Evolutionary conservation across 257 asterid species (phyloP).

Genomic region (Fraxinus americana): DNA sequence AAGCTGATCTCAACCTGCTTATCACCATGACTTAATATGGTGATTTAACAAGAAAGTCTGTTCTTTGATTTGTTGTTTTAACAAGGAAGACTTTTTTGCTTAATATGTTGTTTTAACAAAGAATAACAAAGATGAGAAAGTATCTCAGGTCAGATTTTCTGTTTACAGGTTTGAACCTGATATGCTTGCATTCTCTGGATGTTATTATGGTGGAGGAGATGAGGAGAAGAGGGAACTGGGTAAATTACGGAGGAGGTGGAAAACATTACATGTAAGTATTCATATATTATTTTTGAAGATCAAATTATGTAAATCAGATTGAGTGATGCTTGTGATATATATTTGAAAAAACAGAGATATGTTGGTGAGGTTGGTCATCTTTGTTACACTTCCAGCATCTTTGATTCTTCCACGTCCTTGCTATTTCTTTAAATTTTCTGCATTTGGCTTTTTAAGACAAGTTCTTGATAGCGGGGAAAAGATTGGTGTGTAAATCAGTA

Average conservation of each 20-base stretch:
- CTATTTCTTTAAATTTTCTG: neutral
- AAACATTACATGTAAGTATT: conserved; percentile 86
- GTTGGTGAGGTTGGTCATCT: conserved; percentile 6
- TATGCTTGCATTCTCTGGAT: conserved; percentile 99
- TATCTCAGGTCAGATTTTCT: conserved; percentile 18
- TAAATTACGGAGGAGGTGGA: conserved; percentile 91
- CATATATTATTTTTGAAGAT: neutral
- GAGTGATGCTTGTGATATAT: neutral
- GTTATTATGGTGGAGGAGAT: conserved; percentile 97
- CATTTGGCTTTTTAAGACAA: neutral
- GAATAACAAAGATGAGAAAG: conserved; percentile 12
- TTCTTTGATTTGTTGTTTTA: neutral
- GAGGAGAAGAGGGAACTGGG: conserved; percentile 86
- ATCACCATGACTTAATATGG: conserved; percentile 3
- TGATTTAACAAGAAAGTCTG: neutral
- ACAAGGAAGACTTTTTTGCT: neutral
- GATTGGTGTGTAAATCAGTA: neutral
- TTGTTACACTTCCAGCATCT: neutral
- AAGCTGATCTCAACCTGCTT: conserved; percentile 14
- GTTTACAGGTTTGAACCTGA: conserved; percentile 94
- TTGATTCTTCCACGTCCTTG: neutral
- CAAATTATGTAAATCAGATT: conserved; percentile 10
- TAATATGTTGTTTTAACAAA: conserved; percentile 2
- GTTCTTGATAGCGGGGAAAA: neutral
- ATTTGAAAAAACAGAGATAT: neutral